Evolutionary conservation across 768 basidiomycete genomes (phyloP).

Genomic region (Boletus pseudo-olivaceus): DNA sequence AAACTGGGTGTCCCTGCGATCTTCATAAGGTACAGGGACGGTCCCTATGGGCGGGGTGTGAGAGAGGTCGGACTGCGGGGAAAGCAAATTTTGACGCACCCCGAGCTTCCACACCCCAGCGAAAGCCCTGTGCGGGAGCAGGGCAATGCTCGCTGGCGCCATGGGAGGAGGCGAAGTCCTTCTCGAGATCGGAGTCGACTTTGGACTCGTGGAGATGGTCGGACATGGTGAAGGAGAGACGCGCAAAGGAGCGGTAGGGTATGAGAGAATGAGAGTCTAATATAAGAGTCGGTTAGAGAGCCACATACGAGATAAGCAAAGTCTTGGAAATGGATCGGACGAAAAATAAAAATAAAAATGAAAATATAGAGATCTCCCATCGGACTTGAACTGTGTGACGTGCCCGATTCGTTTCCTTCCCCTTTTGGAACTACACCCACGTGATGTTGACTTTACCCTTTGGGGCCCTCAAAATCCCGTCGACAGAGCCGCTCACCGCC

Average conservation of each 20-base stretch:
- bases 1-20: conserved; percentile 54
- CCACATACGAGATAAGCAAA: conserved; percentile 4
- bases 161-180: conserved; percentile 23
- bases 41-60: conserved; percentile 37
- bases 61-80: not conserved
- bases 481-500: not conserved
- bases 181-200: conserved; percentile 26
- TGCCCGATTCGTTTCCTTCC: not conserved
- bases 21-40: conserved; percentile 46
- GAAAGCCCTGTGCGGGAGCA: conserved; percentile 17
- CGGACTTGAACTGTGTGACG: not conserved
- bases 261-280: conserved; percentile 1
- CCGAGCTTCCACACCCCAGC: conserved; percentile 33
- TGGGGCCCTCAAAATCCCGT: not conserved
- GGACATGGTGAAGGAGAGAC: conserved; percentile 21
- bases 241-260: conserved; percentile 5
- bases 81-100: conserved; percentile 9
- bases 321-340: not conserved
- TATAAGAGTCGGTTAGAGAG: conserved; percentile 6
- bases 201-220: conserved; percentile 19
- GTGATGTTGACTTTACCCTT: conserved; percentile 4
- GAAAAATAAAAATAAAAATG: not conserved
- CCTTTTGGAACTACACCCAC: conserved; percentile 8
- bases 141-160: not conserved
- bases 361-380: not conserved